These are phyloP conservation scores for Neofusicoccum sp. DNA, from an alignment of 2,329 filamentous ascomycete genomes.

Conservation along the genomic window DNA sequence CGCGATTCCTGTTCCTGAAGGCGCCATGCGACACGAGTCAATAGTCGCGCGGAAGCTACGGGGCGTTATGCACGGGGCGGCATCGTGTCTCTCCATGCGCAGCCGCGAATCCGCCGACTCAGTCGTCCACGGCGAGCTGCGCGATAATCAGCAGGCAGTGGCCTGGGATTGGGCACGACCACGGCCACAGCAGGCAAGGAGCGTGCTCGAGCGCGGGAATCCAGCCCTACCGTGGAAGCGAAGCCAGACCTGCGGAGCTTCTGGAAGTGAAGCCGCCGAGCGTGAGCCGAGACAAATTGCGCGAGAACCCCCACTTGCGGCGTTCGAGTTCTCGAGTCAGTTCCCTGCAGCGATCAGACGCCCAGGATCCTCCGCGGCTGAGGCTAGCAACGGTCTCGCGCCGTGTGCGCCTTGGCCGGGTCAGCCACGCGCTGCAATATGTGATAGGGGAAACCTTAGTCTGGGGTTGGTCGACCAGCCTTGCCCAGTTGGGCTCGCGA, in stretches of 20 bases:
- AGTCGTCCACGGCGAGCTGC: neutral
- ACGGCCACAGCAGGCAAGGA: neutral
- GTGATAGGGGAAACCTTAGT: neutral
- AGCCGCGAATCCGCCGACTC: constrained; percentile 5
- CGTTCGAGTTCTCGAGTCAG: constrained; percentile 1
- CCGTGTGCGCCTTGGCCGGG: constrained; percentile 7
- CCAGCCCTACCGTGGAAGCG: constrained; percentile 7
- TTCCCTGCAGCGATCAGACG: neutral
- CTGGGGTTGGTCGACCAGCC: constrained; percentile 1
- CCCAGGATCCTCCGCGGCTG: neutral
- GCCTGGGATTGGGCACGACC: neutral
- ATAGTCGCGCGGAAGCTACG: neutral
- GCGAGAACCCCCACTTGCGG: neutral
- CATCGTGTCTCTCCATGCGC: neutral
- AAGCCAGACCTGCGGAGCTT: neutral
- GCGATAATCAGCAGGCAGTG: neutral
- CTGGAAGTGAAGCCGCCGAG: constrained; percentile 7
- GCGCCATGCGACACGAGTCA: neutral
- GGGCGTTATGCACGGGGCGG: neutral
- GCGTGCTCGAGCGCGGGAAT: neutral
- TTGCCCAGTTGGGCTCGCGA: neutral
- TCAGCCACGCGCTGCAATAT: neutral
- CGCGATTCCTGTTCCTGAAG: constrained; percentile 3
- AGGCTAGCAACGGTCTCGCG: constrained; percentile 1
- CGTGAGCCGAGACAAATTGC: constrained; percentile 6